Conservation (phyloP, 805 yeast genomes). For the Sungouiozyma intestinalis region DNA sequence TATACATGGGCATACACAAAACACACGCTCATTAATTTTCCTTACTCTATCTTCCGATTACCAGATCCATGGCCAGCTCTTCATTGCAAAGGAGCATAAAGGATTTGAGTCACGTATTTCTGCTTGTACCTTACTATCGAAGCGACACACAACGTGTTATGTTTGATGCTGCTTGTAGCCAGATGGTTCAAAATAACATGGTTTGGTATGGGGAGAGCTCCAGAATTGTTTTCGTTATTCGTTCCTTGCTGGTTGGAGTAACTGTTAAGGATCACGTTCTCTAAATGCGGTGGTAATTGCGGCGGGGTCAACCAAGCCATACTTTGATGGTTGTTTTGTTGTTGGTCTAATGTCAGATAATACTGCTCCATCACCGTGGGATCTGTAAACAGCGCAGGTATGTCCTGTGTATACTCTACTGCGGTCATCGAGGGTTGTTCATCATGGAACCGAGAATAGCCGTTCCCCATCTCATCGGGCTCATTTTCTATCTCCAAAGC, state of each 20-base stretch:
- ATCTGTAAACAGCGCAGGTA: conserved; percentile 77
- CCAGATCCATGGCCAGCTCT: too few relatives aligned
- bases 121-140: conserved; percentile 80
- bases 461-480: conserved; percentile 67
- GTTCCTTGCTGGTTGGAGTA: conserved; percentile 32
- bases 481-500: conserved; percentile 29
- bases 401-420: conserved; percentile 46
- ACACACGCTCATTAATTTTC: too few relatives aligned
- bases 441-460: conserved; percentile 67
- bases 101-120: conserved; percentile 82
- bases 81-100: conserved; percentile 60
- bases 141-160: conserved; percentile 88
- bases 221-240: conserved; percentile 59
- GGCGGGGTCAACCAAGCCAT: conserved; percentile 78
- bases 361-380: conserved; percentile 84
- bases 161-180: conserved; percentile 92
- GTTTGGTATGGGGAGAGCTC: conserved; percentile 87
- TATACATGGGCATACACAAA: too few relatives aligned
- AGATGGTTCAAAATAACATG: conserved; percentile 89
- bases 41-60: too few relatives aligned
- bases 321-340: conserved; percentile 48
- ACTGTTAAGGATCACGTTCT: conserved; percentile 80
- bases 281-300: conserved; percentile 92
- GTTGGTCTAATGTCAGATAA: conserved; percentile 63
- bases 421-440: conserved; percentile 31